A percentile compares a stretch with the other conserved stretches of the same genome.
Evolutionary conservation across 345 rosid species (phyloP).

Genomic region (Syzygium oleosum): DNA sequence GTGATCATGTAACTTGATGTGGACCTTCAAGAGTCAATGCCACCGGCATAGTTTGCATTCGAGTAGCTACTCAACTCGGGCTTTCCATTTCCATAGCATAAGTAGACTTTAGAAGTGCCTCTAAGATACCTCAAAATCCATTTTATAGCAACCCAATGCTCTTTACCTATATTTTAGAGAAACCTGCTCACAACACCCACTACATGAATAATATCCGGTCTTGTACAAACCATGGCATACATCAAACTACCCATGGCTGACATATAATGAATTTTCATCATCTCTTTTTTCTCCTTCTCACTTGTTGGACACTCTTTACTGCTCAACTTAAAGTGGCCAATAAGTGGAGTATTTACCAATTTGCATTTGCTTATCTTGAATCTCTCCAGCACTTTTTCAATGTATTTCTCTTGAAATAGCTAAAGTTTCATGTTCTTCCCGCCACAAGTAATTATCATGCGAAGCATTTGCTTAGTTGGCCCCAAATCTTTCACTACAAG

Average conservation of each 20-base stretch:
- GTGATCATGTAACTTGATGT: not conserved
- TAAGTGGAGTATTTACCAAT: not conserved
- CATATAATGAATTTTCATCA: not conserved
- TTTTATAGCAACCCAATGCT: not conserved
- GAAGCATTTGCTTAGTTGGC: not conserved
- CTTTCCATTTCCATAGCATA: not conserved
- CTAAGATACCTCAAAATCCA: not conserved
- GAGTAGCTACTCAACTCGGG: not conserved
- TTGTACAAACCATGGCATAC: not conserved
- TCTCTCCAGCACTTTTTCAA: not conserved
- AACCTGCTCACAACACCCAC: not conserved
- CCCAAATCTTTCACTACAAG: not conserved
- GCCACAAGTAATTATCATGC: not conserved
- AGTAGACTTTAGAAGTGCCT: not conserved
- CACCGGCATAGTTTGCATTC: not conserved
- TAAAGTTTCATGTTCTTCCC: not conserved
- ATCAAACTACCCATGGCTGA: not conserved
- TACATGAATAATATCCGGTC: not conserved
- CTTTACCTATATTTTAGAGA: not conserved
- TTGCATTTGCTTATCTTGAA: not conserved
- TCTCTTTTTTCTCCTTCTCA: not conserved
- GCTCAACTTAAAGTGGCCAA: not conserved
- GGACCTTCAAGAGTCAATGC: not conserved
- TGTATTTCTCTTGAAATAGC: not conserved
- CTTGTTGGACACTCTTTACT: not conserved